Conservation (phyloP, 306 rosid genomes). For the Fragaria iinumae region DNA sequence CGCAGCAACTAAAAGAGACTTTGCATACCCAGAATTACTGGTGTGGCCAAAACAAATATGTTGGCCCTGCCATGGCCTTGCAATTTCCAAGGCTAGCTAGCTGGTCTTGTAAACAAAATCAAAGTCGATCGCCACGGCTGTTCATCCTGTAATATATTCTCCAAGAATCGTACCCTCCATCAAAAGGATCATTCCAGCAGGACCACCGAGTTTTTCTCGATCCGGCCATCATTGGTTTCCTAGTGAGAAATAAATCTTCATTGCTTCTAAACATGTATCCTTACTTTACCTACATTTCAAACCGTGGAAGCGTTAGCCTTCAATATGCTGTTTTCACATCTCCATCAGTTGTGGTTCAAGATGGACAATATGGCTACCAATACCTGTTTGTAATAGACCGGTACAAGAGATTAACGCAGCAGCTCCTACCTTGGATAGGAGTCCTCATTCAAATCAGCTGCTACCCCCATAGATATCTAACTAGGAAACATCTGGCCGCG, state of each 20-base stretch:
- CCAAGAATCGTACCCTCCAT: conserved; percentile 24
- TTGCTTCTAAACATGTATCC: conserved; percentile 28
- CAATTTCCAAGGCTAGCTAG: neutral
- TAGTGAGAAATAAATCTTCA: conserved; percentile 15
- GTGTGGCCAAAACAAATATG: no score
- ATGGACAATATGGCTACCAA: conserved; percentile 27
- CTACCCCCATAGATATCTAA: no score
- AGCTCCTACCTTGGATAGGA: no score
- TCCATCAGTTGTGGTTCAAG: conserved; percentile 27
- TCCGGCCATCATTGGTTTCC: conserved; percentile 10
- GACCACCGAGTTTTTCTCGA: neutral
- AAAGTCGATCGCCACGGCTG: conserved; percentile 26
- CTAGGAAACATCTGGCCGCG: no score
- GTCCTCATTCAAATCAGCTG: no score
- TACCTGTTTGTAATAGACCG: conserved; percentile 28
- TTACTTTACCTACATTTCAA: conserved; percentile 8
- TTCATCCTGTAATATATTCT: neutral
- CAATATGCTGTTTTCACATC: conserved; percentile 37
- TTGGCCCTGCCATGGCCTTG: conserved; percentile 24
- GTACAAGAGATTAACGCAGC: no score
- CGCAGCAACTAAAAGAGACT: no score
- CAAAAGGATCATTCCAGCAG: conserved; percentile 2
- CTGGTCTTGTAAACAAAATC: conserved; percentile 1
- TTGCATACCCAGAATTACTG: no score
- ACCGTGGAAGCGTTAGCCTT: conserved; percentile 11